phyloP scores from a whole-genome alignment of 768 basidiomycete genomes.

The Tricholoma furcatifolium region DNA sequence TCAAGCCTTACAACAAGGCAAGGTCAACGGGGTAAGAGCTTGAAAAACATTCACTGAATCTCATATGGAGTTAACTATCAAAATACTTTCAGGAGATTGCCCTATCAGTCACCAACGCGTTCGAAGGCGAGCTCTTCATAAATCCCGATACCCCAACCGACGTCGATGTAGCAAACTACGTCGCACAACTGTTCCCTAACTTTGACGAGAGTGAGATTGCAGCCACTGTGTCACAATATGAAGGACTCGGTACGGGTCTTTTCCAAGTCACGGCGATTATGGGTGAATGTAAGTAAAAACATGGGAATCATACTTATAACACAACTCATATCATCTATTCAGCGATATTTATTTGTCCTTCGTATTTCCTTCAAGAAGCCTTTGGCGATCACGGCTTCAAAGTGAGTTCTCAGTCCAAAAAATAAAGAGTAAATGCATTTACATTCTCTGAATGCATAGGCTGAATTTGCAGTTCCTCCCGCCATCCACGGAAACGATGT shows the following conservation, averaged over 20 bases:
- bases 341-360: conserved; percentile 49
- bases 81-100: conserved; percentile 23
- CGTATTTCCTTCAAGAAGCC: conserved; percentile 34
- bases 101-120: conserved; percentile 37
- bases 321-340: not conserved
- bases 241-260: conserved; percentile 27
- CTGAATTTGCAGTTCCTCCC: conserved; percentile 44
- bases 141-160: conserved; percentile 24
- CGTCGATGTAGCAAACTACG: conserved; percentile 29
- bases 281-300: conserved; percentile 35
- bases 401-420: conserved; percentile 16
- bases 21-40: conserved; percentile 41
- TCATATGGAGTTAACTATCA: not conserved
- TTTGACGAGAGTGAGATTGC: conserved; percentile 25
- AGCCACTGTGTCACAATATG: conserved; percentile 27
- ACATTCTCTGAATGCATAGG: conserved; percentile 20
- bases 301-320: not conserved
- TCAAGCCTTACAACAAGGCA: conserved; percentile 31
- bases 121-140: conserved; percentile 39
- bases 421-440: not conserved
- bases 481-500: conserved; percentile 36
- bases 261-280: conserved; percentile 33
- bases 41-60: not conserved
- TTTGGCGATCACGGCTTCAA: conserved; percentile 31
- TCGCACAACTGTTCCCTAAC: conserved; percentile 37